phyloP scores from a whole-genome alignment of 495 filamentous ascomycete species.

The Neurospora sp. region DNA sequence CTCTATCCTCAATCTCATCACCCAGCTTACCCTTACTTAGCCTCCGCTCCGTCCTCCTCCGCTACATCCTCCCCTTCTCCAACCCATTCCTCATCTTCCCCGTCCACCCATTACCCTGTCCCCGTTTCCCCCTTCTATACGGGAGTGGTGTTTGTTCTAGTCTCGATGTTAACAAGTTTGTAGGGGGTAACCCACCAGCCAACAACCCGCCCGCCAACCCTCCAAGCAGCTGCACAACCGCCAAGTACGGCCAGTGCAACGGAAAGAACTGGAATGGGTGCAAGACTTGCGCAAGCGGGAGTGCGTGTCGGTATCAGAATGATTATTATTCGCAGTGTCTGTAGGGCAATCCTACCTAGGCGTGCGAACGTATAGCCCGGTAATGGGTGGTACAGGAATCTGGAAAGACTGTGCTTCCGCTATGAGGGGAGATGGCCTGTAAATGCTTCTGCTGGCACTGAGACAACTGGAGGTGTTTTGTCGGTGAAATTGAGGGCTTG shows the following conservation, averaged over 20 bases:
- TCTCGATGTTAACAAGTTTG: background rate
- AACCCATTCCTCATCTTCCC: background rate
- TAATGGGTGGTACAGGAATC: background rate
- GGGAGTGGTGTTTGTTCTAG: background rate
- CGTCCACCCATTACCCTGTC: background rate
- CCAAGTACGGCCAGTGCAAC: constrained; percentile 38
- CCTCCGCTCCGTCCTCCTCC: background rate
- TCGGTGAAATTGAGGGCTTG: background rate
- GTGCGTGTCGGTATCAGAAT: constrained; percentile 35
- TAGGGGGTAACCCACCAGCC: background rate
- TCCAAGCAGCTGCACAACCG: constrained; percentile 13
- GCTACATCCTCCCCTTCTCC: background rate
- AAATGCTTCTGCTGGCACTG: background rate
- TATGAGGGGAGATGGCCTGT: background rate
- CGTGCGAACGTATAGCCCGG: background rate
- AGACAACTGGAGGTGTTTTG: background rate
- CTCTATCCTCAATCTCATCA: background rate
- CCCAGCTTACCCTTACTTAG: background rate
- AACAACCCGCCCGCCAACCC: background rate
- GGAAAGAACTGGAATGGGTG: constrained; percentile 37
- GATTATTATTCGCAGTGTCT: constrained; percentile 40
- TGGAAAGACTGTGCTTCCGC: background rate
- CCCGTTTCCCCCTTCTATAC: background rate
- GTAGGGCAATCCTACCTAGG: background rate
- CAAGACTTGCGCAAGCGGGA: constrained; percentile 30